phyloP scores from a whole-genome alignment of 768 basidiomycete genomes.

The Clitopilus hobsonii region DNA sequence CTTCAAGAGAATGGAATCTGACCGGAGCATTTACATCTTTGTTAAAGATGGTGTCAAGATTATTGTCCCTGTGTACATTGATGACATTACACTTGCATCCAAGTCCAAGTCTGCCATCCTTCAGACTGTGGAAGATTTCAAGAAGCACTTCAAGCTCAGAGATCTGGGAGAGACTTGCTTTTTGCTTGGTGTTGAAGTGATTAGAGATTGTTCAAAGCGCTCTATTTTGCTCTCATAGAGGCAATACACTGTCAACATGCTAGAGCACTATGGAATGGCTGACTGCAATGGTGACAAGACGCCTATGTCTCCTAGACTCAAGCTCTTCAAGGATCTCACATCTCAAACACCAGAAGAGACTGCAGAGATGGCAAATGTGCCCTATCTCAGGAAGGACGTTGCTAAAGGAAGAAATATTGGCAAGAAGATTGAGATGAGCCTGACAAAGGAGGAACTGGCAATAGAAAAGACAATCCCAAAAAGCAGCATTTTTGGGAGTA shows the following conservation, averaged over 20 bases:
- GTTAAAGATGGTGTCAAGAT: neutral
- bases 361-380: constrained; percentile 1
- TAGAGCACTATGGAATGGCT: constrained; percentile 6
- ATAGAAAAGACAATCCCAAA: no score
- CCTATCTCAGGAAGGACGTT: no score
- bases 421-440: no score
- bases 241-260: constrained; percentile 12
- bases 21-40: constrained; percentile 8
- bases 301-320: constrained; percentile 1
- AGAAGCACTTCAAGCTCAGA: constrained; percentile 16
- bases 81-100: neutral
- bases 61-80: constrained; percentile 1
- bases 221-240: constrained; percentile 24
- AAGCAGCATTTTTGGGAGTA: no score
- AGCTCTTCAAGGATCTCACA: neutral
- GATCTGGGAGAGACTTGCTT: constrained; percentile 19
- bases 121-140: neutral
- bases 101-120: neutral
- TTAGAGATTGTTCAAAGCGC: constrained; percentile 5
- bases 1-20: constrained; percentile 1
- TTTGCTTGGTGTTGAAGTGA: constrained; percentile 18
- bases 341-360: constrained; percentile 2
- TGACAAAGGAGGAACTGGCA: no score
- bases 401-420: no score
- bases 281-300: constrained; percentile 9